A percentile compares a stretch with the other conserved stretches of the same genome.
Evolutionary conservation across 768 basidiomycete species (phyloP).

Genomic region (Lactarius sp.): DNA sequence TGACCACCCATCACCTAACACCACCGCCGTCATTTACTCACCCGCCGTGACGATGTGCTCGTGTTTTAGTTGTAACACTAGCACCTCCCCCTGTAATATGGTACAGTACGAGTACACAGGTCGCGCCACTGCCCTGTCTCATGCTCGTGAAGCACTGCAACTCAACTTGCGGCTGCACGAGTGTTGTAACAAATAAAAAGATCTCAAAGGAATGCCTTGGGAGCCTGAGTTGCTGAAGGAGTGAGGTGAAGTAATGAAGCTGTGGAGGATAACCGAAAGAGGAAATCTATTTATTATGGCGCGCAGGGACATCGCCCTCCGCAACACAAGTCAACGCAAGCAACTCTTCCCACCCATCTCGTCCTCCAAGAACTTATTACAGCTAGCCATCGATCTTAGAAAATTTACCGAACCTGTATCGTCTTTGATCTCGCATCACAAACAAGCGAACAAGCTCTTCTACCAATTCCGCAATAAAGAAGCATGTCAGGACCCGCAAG

Average conservation of each 20-base stretch:
- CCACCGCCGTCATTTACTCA: neutral
- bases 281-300: neutral
- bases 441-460: neutral
- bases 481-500: constrained; percentile 34
- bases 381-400: neutral
- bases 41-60: constrained; percentile 6
- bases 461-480: neutral
- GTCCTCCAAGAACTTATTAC: neutral
- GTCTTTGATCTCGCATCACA: neutral
- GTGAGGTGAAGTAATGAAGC: too few species aligned
- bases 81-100: constrained; percentile 1
- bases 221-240: neutral
- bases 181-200: constrained; percentile 17
- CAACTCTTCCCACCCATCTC: neutral
- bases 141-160: constrained; percentile 27
- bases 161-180: constrained; percentile 33
- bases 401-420: neutral
- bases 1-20: neutral
- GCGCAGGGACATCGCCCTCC: neutral
- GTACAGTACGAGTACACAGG: constrained; percentile 17
- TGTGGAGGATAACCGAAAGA: neutral
- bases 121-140: constrained; percentile 11
- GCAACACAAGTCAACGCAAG: neutral
- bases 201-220: neutral
- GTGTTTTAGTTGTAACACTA: constrained; percentile 8